Evolutionary conservation across 169 alveolate genomes (phyloP).

Genomic region (Amoebophrya sp.): DNA sequence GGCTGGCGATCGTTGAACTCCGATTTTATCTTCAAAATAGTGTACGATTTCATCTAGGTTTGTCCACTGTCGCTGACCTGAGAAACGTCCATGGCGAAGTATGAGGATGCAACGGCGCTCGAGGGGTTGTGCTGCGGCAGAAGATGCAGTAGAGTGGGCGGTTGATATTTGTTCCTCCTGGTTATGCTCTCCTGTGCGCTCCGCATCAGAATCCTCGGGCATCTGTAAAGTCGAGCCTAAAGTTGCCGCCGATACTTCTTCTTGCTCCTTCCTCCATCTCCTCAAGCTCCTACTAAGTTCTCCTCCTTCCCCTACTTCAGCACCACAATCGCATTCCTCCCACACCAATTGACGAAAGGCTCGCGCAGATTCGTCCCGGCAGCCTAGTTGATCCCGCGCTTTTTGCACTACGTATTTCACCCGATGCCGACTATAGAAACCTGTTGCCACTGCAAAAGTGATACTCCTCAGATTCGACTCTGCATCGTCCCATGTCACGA

Average conservation of each 20-base stretch:
- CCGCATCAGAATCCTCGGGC: too few species aligned
- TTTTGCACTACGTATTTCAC: not conserved
- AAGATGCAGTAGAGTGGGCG: too few species aligned
- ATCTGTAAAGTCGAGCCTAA: too few species aligned
- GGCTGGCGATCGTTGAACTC: not conserved
- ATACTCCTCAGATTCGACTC: not conserved
- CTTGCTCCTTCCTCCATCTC: not conserved
- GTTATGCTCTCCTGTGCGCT: too few species aligned
- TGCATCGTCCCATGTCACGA: not conserved
- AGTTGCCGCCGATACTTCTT: too few species aligned
- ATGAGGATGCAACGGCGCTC: not conserved
- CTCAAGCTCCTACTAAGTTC: not conserved
- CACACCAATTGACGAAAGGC: not conserved
- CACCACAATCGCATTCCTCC: not conserved
- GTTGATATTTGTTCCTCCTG: too few species aligned
- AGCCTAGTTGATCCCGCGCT: not conserved
- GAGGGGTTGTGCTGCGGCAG: too few species aligned
- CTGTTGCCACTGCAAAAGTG: not conserved
- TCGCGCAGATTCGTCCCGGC: not conserved
- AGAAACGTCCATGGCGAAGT: not conserved
- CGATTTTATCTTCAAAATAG: not conserved
- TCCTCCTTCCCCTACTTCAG: not conserved
- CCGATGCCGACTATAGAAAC: not conserved
- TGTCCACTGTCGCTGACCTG: conserved; percentile 7
- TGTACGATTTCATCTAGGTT: not conserved